Evolutionary conservation across 169 alveolate species (phyloP).

Genomic region (Plasmodium chabaudi): DNA sequence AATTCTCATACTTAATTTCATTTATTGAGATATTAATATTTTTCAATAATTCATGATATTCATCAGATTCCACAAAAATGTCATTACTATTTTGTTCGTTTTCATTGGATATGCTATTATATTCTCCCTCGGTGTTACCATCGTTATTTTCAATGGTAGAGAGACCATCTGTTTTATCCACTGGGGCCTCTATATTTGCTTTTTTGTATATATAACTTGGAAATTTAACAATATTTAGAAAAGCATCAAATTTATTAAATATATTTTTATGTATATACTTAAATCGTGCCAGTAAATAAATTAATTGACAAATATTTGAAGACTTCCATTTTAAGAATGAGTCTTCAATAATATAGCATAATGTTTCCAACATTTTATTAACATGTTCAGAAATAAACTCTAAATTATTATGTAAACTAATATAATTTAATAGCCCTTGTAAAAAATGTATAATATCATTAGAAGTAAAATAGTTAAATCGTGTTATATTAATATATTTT

Average conservation of each 20-base stretch:
- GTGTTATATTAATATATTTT: constrained; percentile 21
- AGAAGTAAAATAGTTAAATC: constrained; percentile 51
- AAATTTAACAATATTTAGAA: constrained; percentile 11
- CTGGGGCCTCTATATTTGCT: not conserved
- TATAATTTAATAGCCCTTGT: constrained; percentile 61
- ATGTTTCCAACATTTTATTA: constrained; percentile 9
- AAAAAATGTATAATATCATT: constrained; percentile 59
- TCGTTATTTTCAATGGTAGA: not conserved
- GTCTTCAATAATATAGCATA: constrained; percentile 35
- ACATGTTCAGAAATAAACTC: constrained; percentile 6
- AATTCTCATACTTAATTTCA: constrained; percentile 43
- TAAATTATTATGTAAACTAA: not conserved
- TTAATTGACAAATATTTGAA: constrained; percentile 47
- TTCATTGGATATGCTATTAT: not conserved
- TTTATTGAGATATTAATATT: constrained; percentile 9
- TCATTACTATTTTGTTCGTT: not conserved
- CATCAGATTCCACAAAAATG: not conserved
- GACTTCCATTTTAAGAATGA: constrained; percentile 40
- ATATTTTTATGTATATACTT: constrained; percentile 54
- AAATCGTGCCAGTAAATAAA: constrained; percentile 35
- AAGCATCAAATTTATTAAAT: constrained; percentile 39
- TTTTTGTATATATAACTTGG: constrained; percentile 40
- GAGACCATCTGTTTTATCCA: not conserved
- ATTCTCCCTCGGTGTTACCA: not conserved
- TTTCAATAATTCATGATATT: not conserved